These are phyloP conservation scores for Geosmithia putterillii DNA, from an alignment of 2,329 filamentous ascomycete genomes.

Conservation along the genomic window DNA sequence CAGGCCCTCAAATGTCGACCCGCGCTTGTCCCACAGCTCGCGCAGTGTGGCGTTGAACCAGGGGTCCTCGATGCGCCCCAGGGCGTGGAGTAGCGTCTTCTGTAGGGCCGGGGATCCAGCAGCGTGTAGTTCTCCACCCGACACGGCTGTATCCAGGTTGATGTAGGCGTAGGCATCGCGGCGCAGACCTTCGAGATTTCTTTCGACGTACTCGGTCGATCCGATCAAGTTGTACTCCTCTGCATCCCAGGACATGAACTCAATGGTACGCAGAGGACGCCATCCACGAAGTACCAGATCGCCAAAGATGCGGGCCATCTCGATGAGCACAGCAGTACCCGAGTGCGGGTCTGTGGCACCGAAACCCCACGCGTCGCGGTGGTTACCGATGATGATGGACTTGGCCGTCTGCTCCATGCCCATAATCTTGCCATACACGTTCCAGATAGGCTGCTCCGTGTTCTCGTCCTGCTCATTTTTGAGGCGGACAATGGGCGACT, in stretches of 20 bases:
- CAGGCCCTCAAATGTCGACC: conserved; percentile 51
- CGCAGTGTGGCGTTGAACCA: conserved; percentile 58
- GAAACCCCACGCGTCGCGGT: conserved; percentile 86
- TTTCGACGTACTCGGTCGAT: conserved; percentile 90
- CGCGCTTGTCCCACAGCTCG: conserved; percentile 60
- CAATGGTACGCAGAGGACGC: conserved; percentile 85
- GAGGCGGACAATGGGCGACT: conserved; percentile 67
- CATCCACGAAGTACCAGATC: conserved; percentile 67
- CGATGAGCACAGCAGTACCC: conserved; percentile 83
- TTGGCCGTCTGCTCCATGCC: conserved; percentile 79
- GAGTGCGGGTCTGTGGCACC: conserved; percentile 78
- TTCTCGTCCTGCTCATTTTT: conserved; percentile 81
- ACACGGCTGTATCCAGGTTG: conserved; percentile 78
- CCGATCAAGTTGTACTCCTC: conserved; percentile 89
- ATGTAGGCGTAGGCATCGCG: conserved; percentile 74
- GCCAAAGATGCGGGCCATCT: conserved; percentile 76
- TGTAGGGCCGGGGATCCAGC: conserved; percentile 71
- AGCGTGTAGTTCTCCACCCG: conserved; percentile 63
- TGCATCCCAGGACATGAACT: conserved; percentile 95
- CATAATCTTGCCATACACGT: conserved; percentile 71
- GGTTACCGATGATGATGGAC: conserved; percentile 81
- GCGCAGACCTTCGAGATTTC: conserved; percentile 61
- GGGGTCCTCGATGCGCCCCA: conserved; percentile 66
- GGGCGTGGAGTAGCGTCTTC: conserved; percentile 56
- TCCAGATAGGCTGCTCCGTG: conserved; percentile 77